Evolutionary conservation across 345 rosid species (phyloP).

Genomic region (Citrus sp.): DNA sequence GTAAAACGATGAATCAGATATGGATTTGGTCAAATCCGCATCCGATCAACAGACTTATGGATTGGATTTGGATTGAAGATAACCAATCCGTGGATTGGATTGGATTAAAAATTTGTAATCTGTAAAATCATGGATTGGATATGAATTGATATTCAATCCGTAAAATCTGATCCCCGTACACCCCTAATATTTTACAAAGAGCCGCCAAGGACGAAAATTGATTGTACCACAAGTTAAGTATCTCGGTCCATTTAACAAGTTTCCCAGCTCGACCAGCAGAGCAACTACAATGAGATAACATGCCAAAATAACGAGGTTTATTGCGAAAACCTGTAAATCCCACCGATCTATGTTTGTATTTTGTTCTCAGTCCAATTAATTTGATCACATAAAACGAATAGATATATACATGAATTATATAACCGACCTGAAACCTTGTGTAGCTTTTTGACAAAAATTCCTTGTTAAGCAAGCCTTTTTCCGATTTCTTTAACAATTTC

Average conservation of each 20-base stretch:
- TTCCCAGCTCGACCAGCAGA: slow-evolving; percentile 72
- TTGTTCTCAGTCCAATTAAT: not conserved
- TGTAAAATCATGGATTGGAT: fast-evolving
- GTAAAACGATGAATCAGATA: no score
- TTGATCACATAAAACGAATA: not conserved
- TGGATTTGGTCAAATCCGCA: no score
- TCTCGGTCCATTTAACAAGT: slow-evolving; percentile 66
- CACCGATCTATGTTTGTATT: not conserved
- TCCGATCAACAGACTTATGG: no score
- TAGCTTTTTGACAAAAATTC: slow-evolving; percentile 49
- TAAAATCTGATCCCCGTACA: fast-evolving
- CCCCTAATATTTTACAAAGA: no score
- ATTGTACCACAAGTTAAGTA: slow-evolving; percentile 6
- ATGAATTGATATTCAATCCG: no score
- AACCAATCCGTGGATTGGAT: no score
- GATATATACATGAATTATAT: not conserved
- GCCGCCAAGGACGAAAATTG: not conserved
- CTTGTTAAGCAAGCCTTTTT: slow-evolving; percentile 29
- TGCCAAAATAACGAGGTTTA: slow-evolving; percentile 11
- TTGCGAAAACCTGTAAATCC: not conserved
- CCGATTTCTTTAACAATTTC: slow-evolving; percentile 34
- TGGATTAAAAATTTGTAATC: no score
- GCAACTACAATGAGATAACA: slow-evolving; percentile 31
- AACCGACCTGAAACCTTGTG: slow-evolving; percentile 56
- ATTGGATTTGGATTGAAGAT: no score